Conservation (phyloP, 345 rosid species). For the Carallia brachiata region DNA sequence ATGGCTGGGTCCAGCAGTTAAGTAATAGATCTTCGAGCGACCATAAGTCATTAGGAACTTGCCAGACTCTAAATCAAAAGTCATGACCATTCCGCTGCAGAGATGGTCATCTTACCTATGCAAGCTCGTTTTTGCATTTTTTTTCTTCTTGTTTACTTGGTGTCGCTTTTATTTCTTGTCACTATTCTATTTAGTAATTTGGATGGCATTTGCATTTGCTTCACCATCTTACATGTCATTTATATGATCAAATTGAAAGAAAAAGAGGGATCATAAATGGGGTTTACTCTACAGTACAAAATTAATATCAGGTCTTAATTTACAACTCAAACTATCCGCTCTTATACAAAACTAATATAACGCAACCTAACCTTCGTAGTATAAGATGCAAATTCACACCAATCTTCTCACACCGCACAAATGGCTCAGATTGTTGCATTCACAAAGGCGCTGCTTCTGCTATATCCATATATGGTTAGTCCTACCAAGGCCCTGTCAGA, state of each 20-base stretch:
- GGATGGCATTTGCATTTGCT: neutral
- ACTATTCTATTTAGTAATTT: too few species aligned
- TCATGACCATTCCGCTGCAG: too few species aligned
- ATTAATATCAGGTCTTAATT: conserved; percentile 36
- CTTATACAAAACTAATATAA: conserved; percentile 30
- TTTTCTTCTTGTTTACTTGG: too few species aligned
- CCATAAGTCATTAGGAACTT: too few species aligned
- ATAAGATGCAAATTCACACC: conserved; percentile 13
- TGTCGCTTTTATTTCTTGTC: too few species aligned
- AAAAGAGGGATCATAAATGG: conserved; percentile 14
- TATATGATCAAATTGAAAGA: conserved; percentile 6
- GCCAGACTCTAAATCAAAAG: too few species aligned
- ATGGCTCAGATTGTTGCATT: conserved; percentile 16
- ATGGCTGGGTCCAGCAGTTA: too few species aligned
- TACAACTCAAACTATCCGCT: conserved; percentile 41
- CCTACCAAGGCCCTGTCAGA: conserved; percentile 38
- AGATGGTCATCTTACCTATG: too few species aligned
- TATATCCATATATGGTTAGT: neutral
- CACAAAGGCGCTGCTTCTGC: neutral
- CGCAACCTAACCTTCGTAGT: conserved; percentile 21
- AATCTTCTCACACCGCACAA: conserved; percentile 10
- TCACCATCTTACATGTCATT: conserved; percentile 13
- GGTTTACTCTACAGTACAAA: conserved; percentile 24
- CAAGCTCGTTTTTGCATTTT: too few species aligned
- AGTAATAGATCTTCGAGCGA: too few species aligned